Base-by-base conservation (phyloP, 2,329 filamentous ascomycete genomes). In the Cercospora zeae-maydis region DNA sequence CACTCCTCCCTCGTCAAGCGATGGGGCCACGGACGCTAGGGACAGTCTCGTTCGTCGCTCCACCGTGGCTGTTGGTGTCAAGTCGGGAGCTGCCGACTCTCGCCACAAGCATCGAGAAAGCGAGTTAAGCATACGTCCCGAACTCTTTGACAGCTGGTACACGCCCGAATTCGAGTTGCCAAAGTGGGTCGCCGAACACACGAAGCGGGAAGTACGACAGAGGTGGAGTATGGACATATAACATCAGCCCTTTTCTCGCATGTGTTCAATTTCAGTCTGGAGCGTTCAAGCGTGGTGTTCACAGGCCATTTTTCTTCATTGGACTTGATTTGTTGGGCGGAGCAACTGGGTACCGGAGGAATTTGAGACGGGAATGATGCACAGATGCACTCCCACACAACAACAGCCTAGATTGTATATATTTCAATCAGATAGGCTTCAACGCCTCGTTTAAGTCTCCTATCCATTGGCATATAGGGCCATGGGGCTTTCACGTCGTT, bases 221-320 rank as follows among this genome's bases (percentile, higher is more conserved):
- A 63, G 65, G 27, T 59, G 62, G 59, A 63, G 59, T 33, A 78
- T 80, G 56, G 78, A 80, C 61, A 76, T 79, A 58, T 80, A 63
- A 71, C 24, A 31, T 57, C 45, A 37, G 37, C 31, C 19, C 14
- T 45, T 49, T 49, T 47, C 4, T 52, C 27, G 33, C 52, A 31
- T 53, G 37, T 37, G 49, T 53, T 34, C 30, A 56, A 42, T 45
- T 34, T 36, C n/a, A 24, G 36, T 31, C 34, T 54, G 58, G 14
- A 53, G 45, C 52, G 53, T 64, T 64, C 37, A 14, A 61, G 62
- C 58, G 52, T 58, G 53, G 62, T 36, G 58, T 58, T 64, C 33
- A 34, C 21, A 24, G 21, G 24, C 13, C 21, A 16, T 13, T 14
- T 34, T 30, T 16, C n/a, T 14, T n/a, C 31, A 30, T 47, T 37